Evolutionary conservation across 345 rosid genomes (phyloP), one percentile per base, ranked within the genome.

Genomic region (Heritiera fomes): DNA sequence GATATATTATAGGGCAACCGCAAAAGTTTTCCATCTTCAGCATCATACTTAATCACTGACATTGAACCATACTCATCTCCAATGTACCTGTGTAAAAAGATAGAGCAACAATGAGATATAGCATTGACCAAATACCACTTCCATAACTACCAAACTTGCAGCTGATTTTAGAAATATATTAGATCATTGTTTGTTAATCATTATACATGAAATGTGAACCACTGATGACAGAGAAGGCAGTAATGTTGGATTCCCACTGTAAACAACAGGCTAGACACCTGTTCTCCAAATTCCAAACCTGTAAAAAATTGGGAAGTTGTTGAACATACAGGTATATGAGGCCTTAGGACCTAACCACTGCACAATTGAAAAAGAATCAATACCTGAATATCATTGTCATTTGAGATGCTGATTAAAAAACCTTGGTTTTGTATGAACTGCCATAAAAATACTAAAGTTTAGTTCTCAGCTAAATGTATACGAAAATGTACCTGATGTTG

Each of bases 361-460:
- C 76, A n/a, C 41, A 63, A 8, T 9, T 30, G 30, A 40, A 6
- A 30, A 80, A 75, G 58, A 83, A 75, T 61, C 17, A 75, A 49
- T 86, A 89, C 95, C 95, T 90, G 90, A 77, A 91, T 90, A 62
- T 86, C 88, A 68, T 88, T 83, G 75, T 88, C 91, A 43, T 82
- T 90, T 17, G 92, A 70, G 75, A 91, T 76, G 74, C 90, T 64
- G 77, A 90, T 83, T 77, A 91, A 81, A 78, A 87, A 78, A 9
- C 95, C 93, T 69, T 79, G 87, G 82, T 91, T 91, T 82, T 83
- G 87, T 9, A 91, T 78, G 83, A 91, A 91, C 95, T 91, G 92
- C 89, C 76, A 85, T 62, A 81, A 73, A 53, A 70, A 60, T 64
- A 56, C 14, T 14, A 75, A 46, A 55, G 47, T 32, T 79, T 63